Percentiles rank a stretch among this genome's conserved stretches.
Conservation (phyloP, 1,284 basidiomycete genomes). For the Cryptococcus hybrid region DNA sequence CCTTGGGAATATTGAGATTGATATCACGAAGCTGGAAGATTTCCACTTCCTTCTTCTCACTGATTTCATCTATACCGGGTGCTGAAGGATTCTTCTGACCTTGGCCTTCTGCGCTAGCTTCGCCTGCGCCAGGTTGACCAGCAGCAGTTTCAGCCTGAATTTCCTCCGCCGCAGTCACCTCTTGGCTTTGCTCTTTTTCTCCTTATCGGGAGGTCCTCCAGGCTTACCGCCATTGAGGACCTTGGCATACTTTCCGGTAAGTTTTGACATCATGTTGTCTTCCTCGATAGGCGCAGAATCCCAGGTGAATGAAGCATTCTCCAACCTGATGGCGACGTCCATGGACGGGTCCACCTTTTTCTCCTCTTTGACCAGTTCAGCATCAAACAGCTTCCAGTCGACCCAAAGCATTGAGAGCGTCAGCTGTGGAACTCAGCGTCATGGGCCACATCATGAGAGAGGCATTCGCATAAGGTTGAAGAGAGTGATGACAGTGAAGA, state of each 20-base stretch:
- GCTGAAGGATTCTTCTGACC: slow-evolving; percentile 11
- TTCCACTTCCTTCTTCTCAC: slow-evolving; percentile 1
- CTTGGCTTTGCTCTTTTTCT: slow-evolving; percentile 24
- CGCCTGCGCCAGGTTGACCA: slow-evolving; percentile 20
- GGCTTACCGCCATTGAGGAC: slow-evolving; percentile 12
- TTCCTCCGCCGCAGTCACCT: slow-evolving; percentile 27
- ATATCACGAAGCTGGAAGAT: slow-evolving; percentile 65
- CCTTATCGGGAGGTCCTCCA: slow-evolving; percentile 9
- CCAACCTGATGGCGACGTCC: slow-evolving; percentile 62
- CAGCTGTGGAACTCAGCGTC: slow-evolving; percentile 70
- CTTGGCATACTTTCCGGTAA: slow-evolving; percentile 33
- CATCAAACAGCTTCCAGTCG: slow-evolving; percentile 71
- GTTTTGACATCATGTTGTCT: slow-evolving; percentile 43
- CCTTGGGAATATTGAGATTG: slow-evolving; percentile 64
- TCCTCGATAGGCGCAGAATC: slow-evolving; percentile 64
- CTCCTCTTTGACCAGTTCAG: slow-evolving; percentile 64
- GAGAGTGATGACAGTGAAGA: slow-evolving; percentile 79
- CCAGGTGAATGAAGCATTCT: slow-evolving; percentile 76
- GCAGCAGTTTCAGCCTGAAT: slow-evolving; percentile 31
- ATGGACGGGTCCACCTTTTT: slow-evolving; percentile 54
- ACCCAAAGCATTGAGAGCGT: slow-evolving; percentile 70
- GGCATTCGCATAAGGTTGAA: slow-evolving; percentile 59
- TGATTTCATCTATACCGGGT: slow-evolving; percentile 4
- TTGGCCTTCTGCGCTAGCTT: slow-evolving; percentile 19
- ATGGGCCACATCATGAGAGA: slow-evolving; percentile 59